Conservation (phyloP, 163 green algal species). For the Volvox carteri region DNA sequence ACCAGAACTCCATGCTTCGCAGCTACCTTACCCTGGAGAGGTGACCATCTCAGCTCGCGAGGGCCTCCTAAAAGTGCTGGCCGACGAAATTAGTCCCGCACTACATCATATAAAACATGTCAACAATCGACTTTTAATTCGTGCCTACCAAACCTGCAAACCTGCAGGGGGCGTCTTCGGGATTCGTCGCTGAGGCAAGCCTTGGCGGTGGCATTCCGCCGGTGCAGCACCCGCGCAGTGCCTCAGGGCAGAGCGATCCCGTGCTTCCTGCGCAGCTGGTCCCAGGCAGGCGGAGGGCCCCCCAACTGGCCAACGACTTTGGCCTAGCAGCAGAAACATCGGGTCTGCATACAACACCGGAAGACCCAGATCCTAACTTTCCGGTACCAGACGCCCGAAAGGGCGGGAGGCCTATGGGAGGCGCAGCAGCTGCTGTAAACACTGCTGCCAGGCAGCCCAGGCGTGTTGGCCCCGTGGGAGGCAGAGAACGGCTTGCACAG, state of each 20-base stretch:
- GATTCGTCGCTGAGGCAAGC: slow-evolving; percentile 21
- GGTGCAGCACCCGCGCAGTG: not conserved
- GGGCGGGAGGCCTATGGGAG: not conserved
- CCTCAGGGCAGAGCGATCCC: not conserved
- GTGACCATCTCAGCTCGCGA: no score
- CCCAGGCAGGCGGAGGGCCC: not conserved
- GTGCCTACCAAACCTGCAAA: no score
- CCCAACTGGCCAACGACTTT: not conserved
- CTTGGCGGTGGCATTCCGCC: slow-evolving; percentile 39
- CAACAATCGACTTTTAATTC: no score
- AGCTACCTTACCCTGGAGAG: no score
- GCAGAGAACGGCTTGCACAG: not conserved
- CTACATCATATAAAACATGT: no score
- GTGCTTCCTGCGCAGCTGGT: not conserved
- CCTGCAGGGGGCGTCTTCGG: not conserved
- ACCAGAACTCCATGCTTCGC: no score
- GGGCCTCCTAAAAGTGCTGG: no score
- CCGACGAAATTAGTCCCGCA: no score
- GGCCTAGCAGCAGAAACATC: slow-evolving; percentile 26
- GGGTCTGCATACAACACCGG: not conserved
- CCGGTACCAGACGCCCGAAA: not conserved
- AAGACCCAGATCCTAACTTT: slow-evolving; percentile 32
- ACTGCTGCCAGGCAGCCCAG: not conserved
- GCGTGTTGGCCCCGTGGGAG: not conserved
- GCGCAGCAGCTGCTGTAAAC: not conserved